Conservation (phyloP, 129 eudicot species). For the Centaurea solstitialis region DNA sequence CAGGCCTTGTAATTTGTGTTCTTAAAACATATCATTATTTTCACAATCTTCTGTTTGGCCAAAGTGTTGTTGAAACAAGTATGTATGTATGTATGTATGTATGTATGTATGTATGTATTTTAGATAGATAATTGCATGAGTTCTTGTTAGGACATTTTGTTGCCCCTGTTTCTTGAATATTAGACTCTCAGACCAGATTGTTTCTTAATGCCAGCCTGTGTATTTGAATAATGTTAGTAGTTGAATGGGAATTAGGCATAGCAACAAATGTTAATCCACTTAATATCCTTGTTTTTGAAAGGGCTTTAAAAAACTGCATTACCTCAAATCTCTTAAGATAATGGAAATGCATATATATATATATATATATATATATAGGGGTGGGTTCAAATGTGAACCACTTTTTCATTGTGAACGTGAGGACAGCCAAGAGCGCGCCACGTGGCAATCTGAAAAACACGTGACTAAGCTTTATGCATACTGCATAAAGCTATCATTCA, state of each 20-base stretch:
- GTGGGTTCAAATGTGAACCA: too few relatives aligned
- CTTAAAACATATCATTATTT: not conserved
- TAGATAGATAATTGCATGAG: not conserved
- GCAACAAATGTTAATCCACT: not conserved
- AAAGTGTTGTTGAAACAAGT: not conserved
- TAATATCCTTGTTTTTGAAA: not conserved
- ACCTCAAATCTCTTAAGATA: not conserved
- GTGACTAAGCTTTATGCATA: too few relatives aligned
- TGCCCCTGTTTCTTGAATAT: constrained; percentile 5
- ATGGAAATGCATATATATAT: not conserved
- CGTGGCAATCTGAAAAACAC: too few relatives aligned
- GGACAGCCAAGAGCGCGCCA: too few relatives aligned
- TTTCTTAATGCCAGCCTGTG: not conserved
- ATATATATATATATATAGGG: too few relatives aligned
- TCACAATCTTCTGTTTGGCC: not conserved
- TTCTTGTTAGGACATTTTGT: not conserved
- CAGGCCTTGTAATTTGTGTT: constrained; percentile 12
- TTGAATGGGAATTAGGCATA: not conserved
- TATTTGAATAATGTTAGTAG: not conserved
- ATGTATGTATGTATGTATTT: not conserved
- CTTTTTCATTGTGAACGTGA: too few relatives aligned
- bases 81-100: too few relatives aligned
- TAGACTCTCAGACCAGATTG: not conserved
- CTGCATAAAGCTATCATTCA: too few relatives aligned
- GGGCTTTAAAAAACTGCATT: not conserved